These are phyloP conservation scores for Colletotrichum paranaense DNA, from an alignment of 2,329 filamentous ascomycete genomes.

Conservation along the genomic window DNA sequence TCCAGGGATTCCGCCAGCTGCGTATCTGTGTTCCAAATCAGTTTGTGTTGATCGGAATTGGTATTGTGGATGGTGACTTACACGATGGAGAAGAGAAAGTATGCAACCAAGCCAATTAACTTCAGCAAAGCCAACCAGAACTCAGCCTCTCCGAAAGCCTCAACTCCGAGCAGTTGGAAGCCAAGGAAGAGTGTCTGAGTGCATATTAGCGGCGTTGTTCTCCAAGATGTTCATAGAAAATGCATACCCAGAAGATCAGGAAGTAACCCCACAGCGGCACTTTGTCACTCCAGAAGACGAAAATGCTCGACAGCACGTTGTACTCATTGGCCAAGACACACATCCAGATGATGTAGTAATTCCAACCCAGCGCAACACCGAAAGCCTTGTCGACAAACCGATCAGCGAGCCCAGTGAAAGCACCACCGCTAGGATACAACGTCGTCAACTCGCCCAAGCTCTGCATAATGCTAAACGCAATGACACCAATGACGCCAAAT, in stretches of 20 bases:
- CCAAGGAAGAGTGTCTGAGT: slow-evolving; percentile 66
- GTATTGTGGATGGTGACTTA: slow-evolving; percentile 39
- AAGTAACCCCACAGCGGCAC: slow-evolving; percentile 76
- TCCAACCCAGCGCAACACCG: slow-evolving; percentile 76
- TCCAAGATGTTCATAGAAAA: not conserved
- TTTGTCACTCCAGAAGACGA: slow-evolving; percentile 73
- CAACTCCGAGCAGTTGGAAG: slow-evolving; percentile 78
- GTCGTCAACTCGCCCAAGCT: slow-evolving; percentile 80
- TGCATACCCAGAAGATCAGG: slow-evolving; percentile 75
- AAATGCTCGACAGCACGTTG: slow-evolving; percentile 74
- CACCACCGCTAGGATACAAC: slow-evolving; percentile 76
- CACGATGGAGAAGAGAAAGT: slow-evolving; percentile 80
- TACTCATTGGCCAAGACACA: slow-evolving; percentile 77
- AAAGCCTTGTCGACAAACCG: slow-evolving; percentile 79
- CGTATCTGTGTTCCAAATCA: slow-evolving; percentile 56
- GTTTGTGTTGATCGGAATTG: not conserved
- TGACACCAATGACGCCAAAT: slow-evolving; percentile 77
- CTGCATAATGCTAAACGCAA: slow-evolving; percentile 77
- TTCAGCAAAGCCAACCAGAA: slow-evolving; percentile 84
- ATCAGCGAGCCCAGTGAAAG: slow-evolving; percentile 77
- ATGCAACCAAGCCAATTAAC: slow-evolving; percentile 75
- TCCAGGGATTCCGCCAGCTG: slow-evolving; percentile 73
- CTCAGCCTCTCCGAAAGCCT: slow-evolving; percentile 82
- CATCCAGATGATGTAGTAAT: slow-evolving; percentile 77
- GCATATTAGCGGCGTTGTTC: not conserved